Base-by-base conservation (phyloP, 352 stramenopile genomes). In the Halophytophthora polymorphica region DNA sequence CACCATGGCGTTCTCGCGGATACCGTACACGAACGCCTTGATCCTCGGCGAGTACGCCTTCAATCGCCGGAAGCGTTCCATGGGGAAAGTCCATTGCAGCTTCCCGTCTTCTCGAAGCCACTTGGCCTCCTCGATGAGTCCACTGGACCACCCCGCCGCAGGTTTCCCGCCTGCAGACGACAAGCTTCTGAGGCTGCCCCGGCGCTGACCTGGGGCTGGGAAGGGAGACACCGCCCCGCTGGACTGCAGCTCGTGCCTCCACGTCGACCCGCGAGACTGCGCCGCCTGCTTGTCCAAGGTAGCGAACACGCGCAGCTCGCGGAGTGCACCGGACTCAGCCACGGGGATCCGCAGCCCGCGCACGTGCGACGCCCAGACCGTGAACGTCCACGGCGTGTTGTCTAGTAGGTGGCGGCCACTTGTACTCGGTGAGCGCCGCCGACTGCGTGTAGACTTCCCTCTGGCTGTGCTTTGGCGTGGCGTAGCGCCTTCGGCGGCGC, bases 1-100 rank as follows among this genome's bases (percentile, higher is more conserved):
- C 1, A 41, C 36, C 13, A 31, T 8, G 25, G 52, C 47, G 17
- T 67, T 59, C 1, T 61, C 63, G 18, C 65, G 58, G 34, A 89
- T 79, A 19, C 75, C 77, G 50, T 85, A 89, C 6, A 93, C 66
- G 34, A 83, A 84, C 31, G 87, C 53, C 43, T 93, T 93, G 47
- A 90, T 58, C 31, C 75, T 66, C 14, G 82, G 82, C 1, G 47
- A 55, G 35, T 83, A 85, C 18, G 75, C 79, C 47, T 93, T 93
- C 13, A 93, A 54, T 2, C 54, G 70, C 25, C 76, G 73, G 45
- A 90, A 85, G 13, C 56, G 69, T 13, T 86, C 75, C 61, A 82
- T 80, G 5, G 66, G 68, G 14, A 92, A 57, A 10, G 60, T 71
- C 79, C 78, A 89, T 36, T 68, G 58, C n/a, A 92, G 53, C 17